phyloP scores from a whole-genome alignment of 2,329 filamentous ascomycete species.

The Waltergamsia citrina region DNA sequence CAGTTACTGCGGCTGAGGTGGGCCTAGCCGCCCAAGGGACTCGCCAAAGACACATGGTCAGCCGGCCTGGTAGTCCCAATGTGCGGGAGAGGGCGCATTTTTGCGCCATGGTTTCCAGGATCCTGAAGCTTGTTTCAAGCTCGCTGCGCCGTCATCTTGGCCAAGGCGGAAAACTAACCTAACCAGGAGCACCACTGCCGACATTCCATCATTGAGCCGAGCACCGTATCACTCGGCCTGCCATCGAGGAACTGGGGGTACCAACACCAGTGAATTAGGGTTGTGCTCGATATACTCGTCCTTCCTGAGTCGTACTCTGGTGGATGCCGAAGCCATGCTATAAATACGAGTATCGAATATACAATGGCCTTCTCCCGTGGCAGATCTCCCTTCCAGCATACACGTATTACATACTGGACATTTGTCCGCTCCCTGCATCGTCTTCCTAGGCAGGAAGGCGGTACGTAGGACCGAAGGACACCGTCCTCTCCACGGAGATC shows the following conservation, averaged over 20 bases:
- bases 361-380: no score
- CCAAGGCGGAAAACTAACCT: not conserved
- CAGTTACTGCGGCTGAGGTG: constrained; percentile 5
- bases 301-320: no score
- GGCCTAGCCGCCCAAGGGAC: not conserved
- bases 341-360: no score
- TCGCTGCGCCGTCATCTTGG: no score
- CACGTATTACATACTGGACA: no score
- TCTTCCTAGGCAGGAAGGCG: not conserved
- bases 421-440: not conserved
- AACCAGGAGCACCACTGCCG: not conserved
- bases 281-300: no score
- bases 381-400: no score
- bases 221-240: no score
- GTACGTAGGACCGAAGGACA: not conserved
- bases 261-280: no score
- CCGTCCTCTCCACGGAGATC: not conserved
- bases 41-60: constrained; percentile 2
- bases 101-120: constrained; percentile 3
- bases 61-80: not conserved
- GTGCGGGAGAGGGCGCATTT: constrained; percentile 5
- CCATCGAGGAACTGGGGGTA: no score
- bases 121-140: constrained; percentile 3
- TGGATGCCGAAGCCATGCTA: no score
- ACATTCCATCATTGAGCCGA: no score